A percentile compares a stretch with the other conserved stretches of the same genome.
Evolutionary conservation across 192 early-diverging fungal genomes (phyloP).

Genomic region (Borealophlyctis nickersoniae): DNA sequence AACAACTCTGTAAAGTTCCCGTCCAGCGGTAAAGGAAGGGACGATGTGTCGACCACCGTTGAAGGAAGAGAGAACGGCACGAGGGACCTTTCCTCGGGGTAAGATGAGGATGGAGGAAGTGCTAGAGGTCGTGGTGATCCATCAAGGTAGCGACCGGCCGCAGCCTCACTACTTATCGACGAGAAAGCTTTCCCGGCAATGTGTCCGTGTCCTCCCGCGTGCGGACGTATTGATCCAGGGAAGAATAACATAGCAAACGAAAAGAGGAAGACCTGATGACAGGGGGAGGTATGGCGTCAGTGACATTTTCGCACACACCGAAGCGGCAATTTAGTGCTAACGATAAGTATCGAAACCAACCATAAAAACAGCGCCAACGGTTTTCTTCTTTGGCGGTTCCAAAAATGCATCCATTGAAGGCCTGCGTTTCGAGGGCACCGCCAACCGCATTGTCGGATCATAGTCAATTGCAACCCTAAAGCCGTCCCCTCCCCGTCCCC

Average conservation of each 20-base stretch:
- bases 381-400: conserved; percentile 28
- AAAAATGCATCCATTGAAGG: not conserved
- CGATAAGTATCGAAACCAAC: conserved; percentile 25
- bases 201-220: conserved; percentile 24
- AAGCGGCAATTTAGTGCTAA: not conserved
- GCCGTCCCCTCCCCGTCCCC: conserved; percentile 33
- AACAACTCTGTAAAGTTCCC: conserved; percentile 7
- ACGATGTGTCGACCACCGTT: conserved; percentile 32
- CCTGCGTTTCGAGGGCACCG: conserved; percentile 14
- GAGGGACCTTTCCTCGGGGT: conserved; percentile 28
- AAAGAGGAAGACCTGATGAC: conserved; percentile 76
- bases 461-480: conserved; percentile 22
- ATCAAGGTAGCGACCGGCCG: conserved; percentile 12
- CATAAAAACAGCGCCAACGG: conserved; percentile 62
- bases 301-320: not conserved
- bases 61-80: conserved; percentile 32
- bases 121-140: conserved; percentile 21
- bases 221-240: conserved; percentile 43
- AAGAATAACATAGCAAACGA: conserved; percentile 80
- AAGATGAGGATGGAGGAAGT: conserved; percentile 29
- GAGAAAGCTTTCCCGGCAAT: conserved; percentile 25
- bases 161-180: too few relatives aligned
- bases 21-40: conserved; percentile 21
- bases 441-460: conserved; percentile 18
- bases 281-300: conserved; percentile 7